Evolutionary conservation across 345 rosid genomes (phyloP).

Genomic region (Trapa incisa): DNA sequence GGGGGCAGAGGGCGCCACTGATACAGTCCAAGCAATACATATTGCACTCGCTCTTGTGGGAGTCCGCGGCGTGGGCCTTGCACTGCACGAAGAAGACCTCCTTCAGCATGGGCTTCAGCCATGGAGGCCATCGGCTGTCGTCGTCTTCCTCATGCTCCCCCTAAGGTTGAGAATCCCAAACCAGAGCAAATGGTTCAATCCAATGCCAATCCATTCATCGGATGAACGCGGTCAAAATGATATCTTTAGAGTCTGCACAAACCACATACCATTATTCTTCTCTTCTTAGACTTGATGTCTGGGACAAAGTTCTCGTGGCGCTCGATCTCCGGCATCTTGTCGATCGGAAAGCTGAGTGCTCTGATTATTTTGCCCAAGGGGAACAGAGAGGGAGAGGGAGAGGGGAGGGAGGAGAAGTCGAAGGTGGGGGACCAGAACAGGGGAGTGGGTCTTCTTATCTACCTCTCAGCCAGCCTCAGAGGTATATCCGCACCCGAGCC

Average conservation of each 20-base stretch:
- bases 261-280: constrained; percentile 41
- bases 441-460: constrained; percentile 15
- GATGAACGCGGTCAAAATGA: no score
- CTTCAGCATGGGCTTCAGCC: constrained; percentile 60
- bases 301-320: constrained; percentile 6
- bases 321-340: constrained; percentile 14
- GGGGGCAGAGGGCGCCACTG: constrained; percentile 64
- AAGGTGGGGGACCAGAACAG: background rate
- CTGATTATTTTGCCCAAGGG: constrained; percentile 6
- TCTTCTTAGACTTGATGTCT: constrained; percentile 38
- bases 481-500: constrained; percentile 8
- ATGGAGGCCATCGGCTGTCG: constrained; percentile 49
- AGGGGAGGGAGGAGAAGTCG: background rate
- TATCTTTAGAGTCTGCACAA: background rate
- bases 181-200: no score
- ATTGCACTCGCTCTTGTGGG: constrained; percentile 87
- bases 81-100: constrained; percentile 81
- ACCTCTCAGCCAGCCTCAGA: background rate
- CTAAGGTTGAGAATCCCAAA: no score
- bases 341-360: constrained; percentile 7
- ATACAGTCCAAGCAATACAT: constrained; percentile 90
- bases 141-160: background rate
- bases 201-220: no score
- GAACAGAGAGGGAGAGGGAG: background rate
- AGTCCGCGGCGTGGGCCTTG: constrained; percentile 48